Percentiles rank a stretch among this genome's conserved stretches.
Conservation (phyloP, 768 basidiomycete species). For the Termitomyces sp. region DNA sequence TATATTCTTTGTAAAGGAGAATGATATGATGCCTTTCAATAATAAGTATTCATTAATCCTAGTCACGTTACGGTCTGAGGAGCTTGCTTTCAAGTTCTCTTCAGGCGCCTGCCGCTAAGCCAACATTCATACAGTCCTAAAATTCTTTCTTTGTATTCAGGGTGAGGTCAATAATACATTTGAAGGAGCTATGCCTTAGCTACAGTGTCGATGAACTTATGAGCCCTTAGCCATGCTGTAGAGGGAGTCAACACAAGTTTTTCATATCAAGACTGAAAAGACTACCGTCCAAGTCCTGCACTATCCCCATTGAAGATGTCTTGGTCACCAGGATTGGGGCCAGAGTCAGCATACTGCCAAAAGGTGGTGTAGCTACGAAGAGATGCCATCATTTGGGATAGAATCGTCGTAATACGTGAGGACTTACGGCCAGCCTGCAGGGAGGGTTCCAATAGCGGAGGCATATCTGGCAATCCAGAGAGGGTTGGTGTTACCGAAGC, state of each 20-base stretch:
- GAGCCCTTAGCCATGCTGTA: constrained; percentile 14
- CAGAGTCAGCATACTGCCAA: constrained; percentile 59
- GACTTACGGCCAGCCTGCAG: constrained; percentile 53
- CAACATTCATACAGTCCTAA: too few species aligned
- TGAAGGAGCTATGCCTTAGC: neutral
- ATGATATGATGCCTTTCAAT: neutral
- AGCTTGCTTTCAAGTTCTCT: neutral
- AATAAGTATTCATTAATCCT: neutral
- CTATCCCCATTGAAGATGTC: constrained; percentile 54
- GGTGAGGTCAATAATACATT: neutral
- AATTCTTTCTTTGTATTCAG: neutral
- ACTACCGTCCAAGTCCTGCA: constrained; percentile 37
- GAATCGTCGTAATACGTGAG: neutral
- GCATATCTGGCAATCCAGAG: constrained; percentile 60
- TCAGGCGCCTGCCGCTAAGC: neutral
- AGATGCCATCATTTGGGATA: neutral
- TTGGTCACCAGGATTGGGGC: constrained; percentile 55
- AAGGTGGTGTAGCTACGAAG: constrained; percentile 34
- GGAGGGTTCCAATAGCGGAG: constrained; percentile 48
- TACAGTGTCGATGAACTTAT: neutral
- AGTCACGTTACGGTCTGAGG: too few species aligned
- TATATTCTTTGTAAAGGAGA: neutral
- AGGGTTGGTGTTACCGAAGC: constrained; percentile 49
- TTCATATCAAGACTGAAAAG: too few species aligned
- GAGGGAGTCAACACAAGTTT: neutral